These are phyloP conservation scores for Pichia sp. DNA, from an alignment of 1,139 yeast genomes.

Conservation along the genomic window DNA sequence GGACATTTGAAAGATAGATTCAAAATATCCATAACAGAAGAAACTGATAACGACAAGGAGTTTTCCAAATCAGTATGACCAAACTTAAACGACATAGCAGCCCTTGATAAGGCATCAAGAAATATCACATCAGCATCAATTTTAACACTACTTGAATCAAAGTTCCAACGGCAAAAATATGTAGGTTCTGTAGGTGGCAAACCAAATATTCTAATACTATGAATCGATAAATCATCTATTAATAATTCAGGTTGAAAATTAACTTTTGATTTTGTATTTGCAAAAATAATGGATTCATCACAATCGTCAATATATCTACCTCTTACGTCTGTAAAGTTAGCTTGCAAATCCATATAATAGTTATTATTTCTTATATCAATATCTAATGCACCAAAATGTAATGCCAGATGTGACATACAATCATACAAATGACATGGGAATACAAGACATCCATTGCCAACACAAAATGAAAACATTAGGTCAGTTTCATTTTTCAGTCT, in stretches of 20 bases:
- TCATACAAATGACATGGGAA: slow-evolving; percentile 72
- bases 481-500: slow-evolving; percentile 64
- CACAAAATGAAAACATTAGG: slow-evolving; percentile 63
- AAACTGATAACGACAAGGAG: slow-evolving; percentile 51
- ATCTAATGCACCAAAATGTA: slow-evolving; percentile 61
- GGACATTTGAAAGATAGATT: slow-evolving; percentile 48
- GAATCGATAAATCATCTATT: slow-evolving; percentile 62
- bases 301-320: slow-evolving; percentile 34
- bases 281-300: slow-evolving; percentile 25
- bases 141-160: slow-evolving; percentile 54
- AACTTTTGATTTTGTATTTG: slow-evolving; percentile 16
- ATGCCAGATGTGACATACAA: slow-evolving; percentile 49
- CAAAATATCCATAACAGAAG: slow-evolving; percentile 62
- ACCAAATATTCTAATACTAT: slow-evolving; percentile 91
- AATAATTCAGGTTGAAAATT: slow-evolving; percentile 38
- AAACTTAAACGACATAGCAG: slow-evolving; percentile 46
- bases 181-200: slow-evolving; percentile 85
- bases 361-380: slow-evolving; percentile 82
- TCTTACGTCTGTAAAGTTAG: slow-evolving; percentile 45
- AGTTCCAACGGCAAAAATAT: slow-evolving; percentile 85
- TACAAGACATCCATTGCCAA: slow-evolving; percentile 61
- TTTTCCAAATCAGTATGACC: slow-evolving; percentile 75
- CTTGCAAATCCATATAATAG: slow-evolving; percentile 82
- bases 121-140: slow-evolving; percentile 50
- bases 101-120: slow-evolving; percentile 39